Evolutionary conservation across 441 rosid genomes (phyloP).

Genomic region (Lepidium campestre): DNA sequence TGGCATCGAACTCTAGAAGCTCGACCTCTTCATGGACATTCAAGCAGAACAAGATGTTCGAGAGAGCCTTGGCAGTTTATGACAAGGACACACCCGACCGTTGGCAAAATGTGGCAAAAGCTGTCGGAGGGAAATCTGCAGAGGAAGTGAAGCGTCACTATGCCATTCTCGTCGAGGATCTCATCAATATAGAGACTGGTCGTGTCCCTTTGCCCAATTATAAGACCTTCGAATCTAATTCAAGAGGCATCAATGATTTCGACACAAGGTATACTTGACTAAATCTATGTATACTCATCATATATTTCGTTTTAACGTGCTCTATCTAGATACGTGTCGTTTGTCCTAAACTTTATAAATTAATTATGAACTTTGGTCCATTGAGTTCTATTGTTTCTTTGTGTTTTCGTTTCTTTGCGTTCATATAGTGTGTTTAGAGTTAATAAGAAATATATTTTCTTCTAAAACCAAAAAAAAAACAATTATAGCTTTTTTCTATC

Average conservation of each 20-base stretch:
- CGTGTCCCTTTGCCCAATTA: slow-evolving; percentile 56
- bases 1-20: slow-evolving; percentile 54
- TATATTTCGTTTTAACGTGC: background rate
- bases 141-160: slow-evolving; percentile 68
- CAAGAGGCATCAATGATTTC: slow-evolving; percentile 35
- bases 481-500: background rate
- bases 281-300: background rate
- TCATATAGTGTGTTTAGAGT: background rate
- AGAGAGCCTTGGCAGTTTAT: slow-evolving; percentile 57
- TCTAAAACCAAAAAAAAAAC: too few relatives aligned
- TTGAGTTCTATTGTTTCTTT: background rate
- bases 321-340: background rate
- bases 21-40: slow-evolving; percentile 45
- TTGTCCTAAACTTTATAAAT: background rate
- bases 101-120: slow-evolving; percentile 60
- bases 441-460: background rate
- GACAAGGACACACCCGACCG: slow-evolving; percentile 70
- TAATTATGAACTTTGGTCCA: background rate
- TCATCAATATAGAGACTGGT: slow-evolving; percentile 48
- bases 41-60: slow-evolving; percentile 55
- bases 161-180: slow-evolving; percentile 53
- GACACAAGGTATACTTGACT: slow-evolving; percentile 44
- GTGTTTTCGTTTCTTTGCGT: background rate
- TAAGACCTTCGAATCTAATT: slow-evolving; percentile 31
- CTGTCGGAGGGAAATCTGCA: slow-evolving; percentile 49